These are phyloP conservation scores for Starmerella cellae DNA, from an alignment of 805 yeast species.

Conservation along the genomic window DNA sequence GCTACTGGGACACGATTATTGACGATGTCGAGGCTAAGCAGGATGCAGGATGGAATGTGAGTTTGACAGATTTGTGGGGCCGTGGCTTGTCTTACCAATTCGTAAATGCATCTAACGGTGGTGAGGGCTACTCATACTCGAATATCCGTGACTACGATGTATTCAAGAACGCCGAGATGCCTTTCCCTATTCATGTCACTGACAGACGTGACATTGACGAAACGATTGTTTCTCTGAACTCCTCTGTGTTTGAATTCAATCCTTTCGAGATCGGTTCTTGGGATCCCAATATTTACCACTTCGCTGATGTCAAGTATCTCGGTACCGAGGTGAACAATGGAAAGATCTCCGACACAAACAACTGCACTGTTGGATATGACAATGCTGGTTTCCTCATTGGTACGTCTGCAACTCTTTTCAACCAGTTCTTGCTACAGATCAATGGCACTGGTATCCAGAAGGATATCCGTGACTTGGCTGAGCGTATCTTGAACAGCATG, in stretches of 20 bases:
- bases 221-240: slow-evolving; percentile 39
- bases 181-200: slow-evolving; percentile 48
- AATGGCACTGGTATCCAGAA: slow-evolving; percentile 41
- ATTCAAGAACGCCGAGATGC: slow-evolving; percentile 48
- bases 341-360: slow-evolving; percentile 30
- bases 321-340: slow-evolving; percentile 54
- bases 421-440: slow-evolving; percentile 35
- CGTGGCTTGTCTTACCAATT: slow-evolving; percentile 53
- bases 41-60: slow-evolving; percentile 49
- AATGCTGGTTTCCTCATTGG: slow-evolving; percentile 63
- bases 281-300: slow-evolving; percentile 54
- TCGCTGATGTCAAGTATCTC: slow-evolving; percentile 51
- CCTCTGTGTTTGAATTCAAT: slow-evolving; percentile 36
- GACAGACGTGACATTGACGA: slow-evolving; percentile 33
- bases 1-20: slow-evolving; percentile 17
- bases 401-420: slow-evolving; percentile 38
- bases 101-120: slow-evolving; percentile 42
- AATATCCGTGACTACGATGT: slow-evolving; percentile 44
- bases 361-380: slow-evolving; percentile 56
- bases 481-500: slow-evolving; percentile 31
- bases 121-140: slow-evolving; percentile 43
- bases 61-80: slow-evolving; percentile 67
- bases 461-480: slow-evolving; percentile 34
- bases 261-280: slow-evolving; percentile 66
- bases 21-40: slow-evolving; percentile 28